Evolutionary conservation across 257 asterid genomes (phyloP), one percentile per base, ranked within the genome.

Genomic region (Solanum etuberosum): DNA sequence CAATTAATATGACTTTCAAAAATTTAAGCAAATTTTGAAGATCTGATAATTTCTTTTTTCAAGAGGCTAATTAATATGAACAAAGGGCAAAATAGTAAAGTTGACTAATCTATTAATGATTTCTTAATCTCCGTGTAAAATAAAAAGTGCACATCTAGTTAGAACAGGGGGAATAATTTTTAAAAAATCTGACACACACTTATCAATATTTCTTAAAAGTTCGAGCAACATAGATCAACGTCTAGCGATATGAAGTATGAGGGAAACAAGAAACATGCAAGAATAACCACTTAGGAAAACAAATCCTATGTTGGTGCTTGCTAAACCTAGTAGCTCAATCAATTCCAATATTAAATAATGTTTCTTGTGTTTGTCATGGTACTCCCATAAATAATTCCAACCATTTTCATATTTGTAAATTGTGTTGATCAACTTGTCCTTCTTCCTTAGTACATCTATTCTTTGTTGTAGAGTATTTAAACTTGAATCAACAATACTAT

Each of bases 401-500:
- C 93, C 94, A 8, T 81, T 74, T 61, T 35, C 87, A 7, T 3
- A 43, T 35, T 25, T 68, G 32, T 85, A 76, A 68, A 85, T 65
- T 27, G 57, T n/a, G 27, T 83, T 57, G 84, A 42, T 40, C 63
- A 90, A 59, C 87, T 86, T 90, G 34, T 92, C 96, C 54, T 83
- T 91, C 54, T 61, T 86, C 88, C 90, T 90, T 88, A 89, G 63
- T 59, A 40, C 29, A 83, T 90, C 90, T 13, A 92, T 91, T 90
- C 96, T 91, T 51, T 86, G 35, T 48, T 89, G 87, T 61, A 93
- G 73, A 37, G 89, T 71, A 21, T 48, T 84, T 89, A 92, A 65
- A 32, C 90, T 90, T 85, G 90, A 89, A 27, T 93, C 96, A 90
- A 91, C 94, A 63, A 83, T 77, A 46, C 92, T 87, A 37, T 73